Evolutionary conservation across 2,329 filamentous ascomycete genomes (phyloP).

Genomic region (Alternaria triticimaculans): DNA sequence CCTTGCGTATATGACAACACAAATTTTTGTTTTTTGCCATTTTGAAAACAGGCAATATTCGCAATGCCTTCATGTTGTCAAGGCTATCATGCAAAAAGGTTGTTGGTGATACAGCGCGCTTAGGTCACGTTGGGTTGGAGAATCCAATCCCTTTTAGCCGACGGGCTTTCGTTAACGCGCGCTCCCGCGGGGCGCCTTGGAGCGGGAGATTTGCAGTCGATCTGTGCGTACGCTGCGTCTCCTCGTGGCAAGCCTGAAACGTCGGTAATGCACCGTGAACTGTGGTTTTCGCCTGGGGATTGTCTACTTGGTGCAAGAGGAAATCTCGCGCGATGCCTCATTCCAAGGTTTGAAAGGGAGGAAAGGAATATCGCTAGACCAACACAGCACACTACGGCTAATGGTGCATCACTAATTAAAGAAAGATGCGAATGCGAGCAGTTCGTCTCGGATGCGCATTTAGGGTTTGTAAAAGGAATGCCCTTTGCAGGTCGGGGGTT

Average conservation of each 20-base stretch:
- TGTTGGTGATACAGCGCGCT: conserved; percentile 9
- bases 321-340: neutral
- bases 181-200: conserved; percentile 9
- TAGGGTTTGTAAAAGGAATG: neutral
- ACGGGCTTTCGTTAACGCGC: conserved; percentile 8
- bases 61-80: neutral
- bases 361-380: neutral
- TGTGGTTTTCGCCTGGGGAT: conserved; percentile 4
- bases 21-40: too few species aligned
- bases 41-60: neutral
- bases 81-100: neutral
- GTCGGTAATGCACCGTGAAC: conserved; percentile 7
- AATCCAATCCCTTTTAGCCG: conserved; percentile 2
- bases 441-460: neutral
- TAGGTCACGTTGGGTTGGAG: neutral
- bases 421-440: neutral
- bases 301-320: neutral
- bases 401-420: neutral
- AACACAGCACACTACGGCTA: neutral
- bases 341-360: neutral
- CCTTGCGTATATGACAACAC: neutral
- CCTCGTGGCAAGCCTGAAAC: conserved; percentile 20
- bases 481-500: neutral
- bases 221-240: conserved; percentile 12
- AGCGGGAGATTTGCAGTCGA: conserved; percentile 23